These are phyloP conservation scores for Schizopora paradoxa DNA, from an alignment of 1,284 basidiomycete species.

Conservation along the genomic window DNA sequence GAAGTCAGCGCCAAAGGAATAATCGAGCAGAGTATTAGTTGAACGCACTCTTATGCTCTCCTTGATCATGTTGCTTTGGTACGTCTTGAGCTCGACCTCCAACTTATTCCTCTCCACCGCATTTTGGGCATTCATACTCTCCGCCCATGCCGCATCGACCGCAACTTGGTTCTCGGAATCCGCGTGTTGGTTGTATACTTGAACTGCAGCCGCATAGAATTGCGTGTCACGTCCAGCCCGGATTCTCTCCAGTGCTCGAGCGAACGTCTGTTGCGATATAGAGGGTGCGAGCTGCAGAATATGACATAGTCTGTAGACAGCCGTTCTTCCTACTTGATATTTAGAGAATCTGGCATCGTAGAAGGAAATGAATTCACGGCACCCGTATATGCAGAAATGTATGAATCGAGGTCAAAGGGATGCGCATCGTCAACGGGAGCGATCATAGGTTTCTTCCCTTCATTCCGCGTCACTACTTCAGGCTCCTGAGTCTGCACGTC, in stretches of 20 bases:
- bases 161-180: slow-evolving; percentile 38
- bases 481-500: background rate
- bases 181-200: slow-evolving; percentile 51
- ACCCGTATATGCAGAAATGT: slow-evolving; percentile 62
- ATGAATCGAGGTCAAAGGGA: slow-evolving; percentile 74
- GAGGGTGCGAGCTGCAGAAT: slow-evolving; percentile 60
- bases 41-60: slow-evolving; percentile 80
- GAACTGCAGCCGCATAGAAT: slow-evolving; percentile 50
- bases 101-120: slow-evolving; percentile 64
- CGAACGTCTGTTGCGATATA: slow-evolving; percentile 63
- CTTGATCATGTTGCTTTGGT: slow-evolving; percentile 89
- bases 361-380: slow-evolving; percentile 2
- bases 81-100: slow-evolving; percentile 86
- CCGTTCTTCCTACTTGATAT: slow-evolving; percentile 51
- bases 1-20: slow-evolving; percentile 2
- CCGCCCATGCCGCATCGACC: slow-evolving; percentile 59
- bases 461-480: background rate
- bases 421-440: slow-evolving; percentile 64
- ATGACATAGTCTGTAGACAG: slow-evolving; percentile 62
- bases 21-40: slow-evolving; percentile 1
- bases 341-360: background rate
- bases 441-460: slow-evolving; percentile 20
- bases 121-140: slow-evolving; percentile 56
- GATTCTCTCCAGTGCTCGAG: slow-evolving; percentile 57
- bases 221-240: slow-evolving; percentile 55